These are phyloP conservation scores for Scheffersomyces insectosa DNA, from an alignment of 1,139 yeast species.

Conservation along the genomic window DNA sequence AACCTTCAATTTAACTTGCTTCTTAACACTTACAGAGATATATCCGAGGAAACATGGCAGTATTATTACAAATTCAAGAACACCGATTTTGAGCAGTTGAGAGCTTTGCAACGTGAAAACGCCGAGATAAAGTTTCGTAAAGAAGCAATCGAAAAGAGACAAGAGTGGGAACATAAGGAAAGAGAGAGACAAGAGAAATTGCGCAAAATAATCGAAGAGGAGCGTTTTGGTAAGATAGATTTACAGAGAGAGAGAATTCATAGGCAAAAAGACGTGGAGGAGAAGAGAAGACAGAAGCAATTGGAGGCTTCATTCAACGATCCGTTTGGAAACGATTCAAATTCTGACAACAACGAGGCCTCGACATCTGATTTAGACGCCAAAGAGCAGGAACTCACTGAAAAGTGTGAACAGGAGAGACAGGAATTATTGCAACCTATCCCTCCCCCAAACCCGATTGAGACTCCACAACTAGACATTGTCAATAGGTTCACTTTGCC, in stretches of 20 bases:
- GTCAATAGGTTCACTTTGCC: slow-evolving; percentile 36
- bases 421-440: slow-evolving; percentile 10
- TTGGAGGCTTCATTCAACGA: slow-evolving; percentile 21
- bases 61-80: slow-evolving; percentile 40
- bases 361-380: slow-evolving; percentile 4
- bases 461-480: slow-evolving; percentile 20
- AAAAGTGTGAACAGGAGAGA: slow-evolving; percentile 5
- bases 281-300: slow-evolving; percentile 11
- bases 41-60: slow-evolving; percentile 42
- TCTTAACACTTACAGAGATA: slow-evolving; percentile 42
- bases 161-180: slow-evolving; percentile 20
- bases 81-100: slow-evolving; percentile 42
- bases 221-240: slow-evolving; percentile 4
- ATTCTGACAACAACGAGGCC: background rate
- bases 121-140: slow-evolving; percentile 10
- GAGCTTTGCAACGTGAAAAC: slow-evolving; percentile 19
- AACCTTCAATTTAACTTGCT: slow-evolving; percentile 43
- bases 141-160: slow-evolving; percentile 13
- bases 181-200: slow-evolving; percentile 19
- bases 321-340: slow-evolving; percentile 13
- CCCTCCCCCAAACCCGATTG: slow-evolving; percentile 23
- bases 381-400: background rate
- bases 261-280: slow-evolving; percentile 13
- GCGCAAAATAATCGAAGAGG: slow-evolving; percentile 1
- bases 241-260: slow-evolving; percentile 11